Conservation (phyloP, 2,329 filamentous ascomycete genomes). For the Colletotrichum tropicicola region DNA sequence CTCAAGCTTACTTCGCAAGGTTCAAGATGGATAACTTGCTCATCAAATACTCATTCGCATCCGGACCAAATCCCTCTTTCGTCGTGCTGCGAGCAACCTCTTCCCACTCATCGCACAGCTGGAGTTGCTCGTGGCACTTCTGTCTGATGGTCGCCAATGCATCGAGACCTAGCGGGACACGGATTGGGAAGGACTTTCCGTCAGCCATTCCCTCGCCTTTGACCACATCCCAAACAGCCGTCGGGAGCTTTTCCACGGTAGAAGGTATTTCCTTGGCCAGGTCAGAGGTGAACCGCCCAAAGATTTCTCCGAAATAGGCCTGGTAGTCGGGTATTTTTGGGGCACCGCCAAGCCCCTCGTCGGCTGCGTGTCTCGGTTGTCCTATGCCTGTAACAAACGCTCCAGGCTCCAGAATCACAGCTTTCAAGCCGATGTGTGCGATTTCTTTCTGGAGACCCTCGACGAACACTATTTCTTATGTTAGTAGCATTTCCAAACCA, state of each 20-base stretch:
- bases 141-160: constrained; percentile 34
- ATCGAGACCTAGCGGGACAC: constrained; percentile 42
- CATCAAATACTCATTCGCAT: background rate
- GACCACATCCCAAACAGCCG: constrained; percentile 37
- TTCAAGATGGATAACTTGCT: background rate
- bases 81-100: background rate
- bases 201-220: constrained; percentile 37
- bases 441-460: background rate
- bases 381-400: constrained; percentile 16
- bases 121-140: constrained; percentile 34
- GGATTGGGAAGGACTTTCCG: constrained; percentile 35
- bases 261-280: constrained; percentile 37
- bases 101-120: constrained; percentile 2
- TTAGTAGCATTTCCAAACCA: background rate
- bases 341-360: constrained; percentile 21
- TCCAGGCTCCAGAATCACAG: constrained; percentile 13
- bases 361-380: constrained; percentile 33
- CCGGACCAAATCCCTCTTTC: background rate
- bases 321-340: constrained; percentile 32
- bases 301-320: constrained; percentile 32
- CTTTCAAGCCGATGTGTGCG: background rate
- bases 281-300: constrained; percentile 34
- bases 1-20: background rate
- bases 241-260: constrained; percentile 34
- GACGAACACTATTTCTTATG: background rate